Conservation (phyloP, 441 rosid genomes). For the Pelargonium myrrhifolium region DNA sequence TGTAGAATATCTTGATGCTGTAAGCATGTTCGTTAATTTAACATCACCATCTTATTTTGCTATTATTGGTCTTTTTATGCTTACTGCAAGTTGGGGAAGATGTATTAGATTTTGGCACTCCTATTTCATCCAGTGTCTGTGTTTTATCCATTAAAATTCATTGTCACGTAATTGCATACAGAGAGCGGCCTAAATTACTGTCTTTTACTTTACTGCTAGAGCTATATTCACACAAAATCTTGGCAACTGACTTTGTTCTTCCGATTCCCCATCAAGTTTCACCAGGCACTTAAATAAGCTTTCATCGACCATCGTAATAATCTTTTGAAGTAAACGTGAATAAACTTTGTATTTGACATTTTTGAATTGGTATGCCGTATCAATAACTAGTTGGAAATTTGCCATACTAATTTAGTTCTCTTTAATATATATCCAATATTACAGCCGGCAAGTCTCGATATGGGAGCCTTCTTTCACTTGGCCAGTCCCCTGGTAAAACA, state of each 20-base stretch:
- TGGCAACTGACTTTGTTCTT: neutral
- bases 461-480: conserved; percentile 71
- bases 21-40: neutral
- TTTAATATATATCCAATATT: conserved; percentile 1
- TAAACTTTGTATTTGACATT: neutral
- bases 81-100: neutral
- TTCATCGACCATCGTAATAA: too few species aligned
- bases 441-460: conserved; percentile 76
- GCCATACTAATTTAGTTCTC: neutral
- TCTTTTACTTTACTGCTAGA: neutral
- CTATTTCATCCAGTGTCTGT: neutral
- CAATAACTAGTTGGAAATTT: neutral
- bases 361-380: neutral
- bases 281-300: neutral
- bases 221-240: neutral
- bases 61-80: neutral
- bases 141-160: neutral
- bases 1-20: neutral
- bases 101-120: neutral
- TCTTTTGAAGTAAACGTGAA: too few species aligned
- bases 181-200: neutral
- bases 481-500: conserved; percentile 64
- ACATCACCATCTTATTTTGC: neutral
- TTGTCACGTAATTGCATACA: neutral
- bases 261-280: neutral